Conservation (phyloP, 768 basidiomycete species). For the Trametes elegans region DNA sequence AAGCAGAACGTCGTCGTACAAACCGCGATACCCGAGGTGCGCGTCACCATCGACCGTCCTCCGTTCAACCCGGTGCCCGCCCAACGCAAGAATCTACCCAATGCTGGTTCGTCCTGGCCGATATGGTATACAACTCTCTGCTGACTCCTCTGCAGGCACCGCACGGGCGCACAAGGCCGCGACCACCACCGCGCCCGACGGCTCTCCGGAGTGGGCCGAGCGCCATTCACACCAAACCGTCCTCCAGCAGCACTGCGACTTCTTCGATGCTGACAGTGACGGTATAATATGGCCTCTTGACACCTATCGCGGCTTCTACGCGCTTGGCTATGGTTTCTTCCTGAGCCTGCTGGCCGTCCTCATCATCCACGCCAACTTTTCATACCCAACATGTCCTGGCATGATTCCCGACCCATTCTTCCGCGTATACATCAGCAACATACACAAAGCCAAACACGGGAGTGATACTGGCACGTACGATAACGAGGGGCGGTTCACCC, state of each 20-base stretch:
- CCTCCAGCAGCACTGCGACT: constrained; percentile 40
- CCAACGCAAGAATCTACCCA: constrained; percentile 8
- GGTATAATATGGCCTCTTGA: constrained; percentile 45
- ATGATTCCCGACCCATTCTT: constrained; percentile 44
- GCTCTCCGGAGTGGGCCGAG: constrained; percentile 20
- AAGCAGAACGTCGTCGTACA: constrained; percentile 8
- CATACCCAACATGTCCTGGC: constrained; percentile 30
- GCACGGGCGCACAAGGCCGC: constrained; percentile 24
- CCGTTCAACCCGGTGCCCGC: constrained; percentile 16
- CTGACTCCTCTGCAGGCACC: constrained; percentile 10
- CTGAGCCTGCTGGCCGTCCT: constrained; percentile 35
- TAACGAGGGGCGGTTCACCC: constrained; percentile 40
- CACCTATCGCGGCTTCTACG: constrained; percentile 41
- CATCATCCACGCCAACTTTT: constrained; percentile 35
- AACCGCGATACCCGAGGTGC: constrained; percentile 12
- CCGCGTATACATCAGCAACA: constrained; percentile 35
- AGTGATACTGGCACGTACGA: constrained; percentile 43
- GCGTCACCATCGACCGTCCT: constrained; percentile 19
- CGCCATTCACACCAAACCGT: constrained; percentile 32
- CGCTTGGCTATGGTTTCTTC: constrained; percentile 40
- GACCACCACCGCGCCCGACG: constrained; percentile 14
- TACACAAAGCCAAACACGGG: constrained; percentile 42
- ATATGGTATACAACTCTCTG: background rate
- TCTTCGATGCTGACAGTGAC: constrained; percentile 41
- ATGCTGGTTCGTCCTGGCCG: constrained; percentile 11